These are phyloP conservation scores for Nematocida sp. DNA, from an alignment of 371 early-diverging fungal species.

Conservation along the genomic window DNA sequence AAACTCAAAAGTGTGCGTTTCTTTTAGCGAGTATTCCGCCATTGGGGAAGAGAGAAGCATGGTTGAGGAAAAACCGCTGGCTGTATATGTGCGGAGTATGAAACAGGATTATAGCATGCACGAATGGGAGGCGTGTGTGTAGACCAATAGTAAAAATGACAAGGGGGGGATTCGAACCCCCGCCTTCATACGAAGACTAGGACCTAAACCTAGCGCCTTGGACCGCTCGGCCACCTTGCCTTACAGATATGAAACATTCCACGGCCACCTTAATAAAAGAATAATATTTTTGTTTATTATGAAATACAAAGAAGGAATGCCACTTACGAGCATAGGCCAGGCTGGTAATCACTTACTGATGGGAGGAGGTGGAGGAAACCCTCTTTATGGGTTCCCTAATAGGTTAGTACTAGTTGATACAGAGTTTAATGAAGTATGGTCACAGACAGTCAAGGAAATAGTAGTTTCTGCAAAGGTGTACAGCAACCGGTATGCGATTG, in stretches of 20 bases:
- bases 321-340: neutral
- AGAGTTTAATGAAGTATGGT: neutral
- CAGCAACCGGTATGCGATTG: neutral
- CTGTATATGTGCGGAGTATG: neutral
- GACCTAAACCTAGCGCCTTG: conserved; percentile 2
- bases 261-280: no score
- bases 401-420: conserved; percentile 1
- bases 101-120: conserved; percentile 64
- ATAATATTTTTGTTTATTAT: neutral
- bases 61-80: neutral
- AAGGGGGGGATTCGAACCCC: conserved; percentile 67
- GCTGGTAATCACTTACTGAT: neutral
- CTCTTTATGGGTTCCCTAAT: conserved; percentile 41
- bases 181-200: conserved; percentile 53
- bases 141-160: conserved; percentile 57
- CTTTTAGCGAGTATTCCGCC: neutral
- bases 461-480: neutral
- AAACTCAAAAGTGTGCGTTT: neutral
- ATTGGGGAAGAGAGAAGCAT: neutral
- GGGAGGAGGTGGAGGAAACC: conserved; percentile 54
- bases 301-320: neutral
- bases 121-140: conserved; percentile 64
- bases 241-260: no score
- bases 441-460: conserved; percentile 1
- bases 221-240: conserved; percentile 14